phyloP scores from a whole-genome alignment of 257 asterid species.

The Primulina tabacum region DNA sequence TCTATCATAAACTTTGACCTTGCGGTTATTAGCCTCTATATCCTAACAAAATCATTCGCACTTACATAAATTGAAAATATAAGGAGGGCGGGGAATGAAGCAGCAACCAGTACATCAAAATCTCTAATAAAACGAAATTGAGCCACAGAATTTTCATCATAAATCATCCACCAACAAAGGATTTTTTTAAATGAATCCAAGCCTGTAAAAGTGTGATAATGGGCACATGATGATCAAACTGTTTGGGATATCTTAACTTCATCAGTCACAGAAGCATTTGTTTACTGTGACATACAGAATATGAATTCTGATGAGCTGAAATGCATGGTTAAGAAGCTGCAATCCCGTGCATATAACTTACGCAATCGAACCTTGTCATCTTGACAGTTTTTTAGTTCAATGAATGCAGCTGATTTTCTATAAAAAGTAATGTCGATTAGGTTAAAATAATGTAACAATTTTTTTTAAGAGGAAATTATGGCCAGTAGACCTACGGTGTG shows the following conservation, averaged over 20 bases:
- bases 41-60: conserved; percentile 53
- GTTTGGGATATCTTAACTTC: not conserved
- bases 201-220: not conserved
- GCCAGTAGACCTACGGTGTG: no score
- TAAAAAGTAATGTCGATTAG: not conserved
- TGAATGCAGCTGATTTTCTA: not conserved
- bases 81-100: not conserved
- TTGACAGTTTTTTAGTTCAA: not conserved
- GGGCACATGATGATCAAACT: not conserved
- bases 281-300: not conserved
- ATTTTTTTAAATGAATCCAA: not conserved
- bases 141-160: not conserved
- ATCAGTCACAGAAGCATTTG: not conserved
- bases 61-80: conserved; percentile 1
- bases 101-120: not conserved
- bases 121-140: no score
- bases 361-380: not conserved
- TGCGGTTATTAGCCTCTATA: conserved; percentile 79
- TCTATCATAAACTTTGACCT: conserved; percentile 49
- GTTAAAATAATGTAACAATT: not conserved
- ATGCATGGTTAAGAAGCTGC: not conserved
- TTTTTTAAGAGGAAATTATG: no score
- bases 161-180: not conserved
- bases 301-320: not conserved
- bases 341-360: not conserved